Conservation (phyloP, 176 grass and related monocot genomes). For the Carex kokanica region DNA sequence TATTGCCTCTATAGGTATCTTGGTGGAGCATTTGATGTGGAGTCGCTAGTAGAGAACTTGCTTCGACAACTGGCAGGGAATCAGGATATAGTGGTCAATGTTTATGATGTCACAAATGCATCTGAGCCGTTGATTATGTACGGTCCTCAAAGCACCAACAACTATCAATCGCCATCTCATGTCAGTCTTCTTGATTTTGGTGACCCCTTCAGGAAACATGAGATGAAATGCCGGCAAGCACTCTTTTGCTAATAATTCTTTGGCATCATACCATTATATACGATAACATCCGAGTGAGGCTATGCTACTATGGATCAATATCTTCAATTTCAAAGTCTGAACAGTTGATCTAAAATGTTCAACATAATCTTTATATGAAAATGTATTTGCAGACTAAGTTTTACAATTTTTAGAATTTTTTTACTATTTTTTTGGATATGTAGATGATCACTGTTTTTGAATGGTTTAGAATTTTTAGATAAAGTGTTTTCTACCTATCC, state of each 20-base stretch:
- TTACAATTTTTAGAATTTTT: too few relatives aligned
- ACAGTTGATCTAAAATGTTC: too few relatives aligned
- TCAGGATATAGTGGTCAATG: slow-evolving; percentile 92
- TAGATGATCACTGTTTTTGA: too few relatives aligned
- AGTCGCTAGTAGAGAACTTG: slow-evolving; percentile 90
- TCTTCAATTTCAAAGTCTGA: too few relatives aligned
- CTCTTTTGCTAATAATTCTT: not conserved
- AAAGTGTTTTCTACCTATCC: too few relatives aligned
- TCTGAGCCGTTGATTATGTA: slow-evolving; percentile 80
- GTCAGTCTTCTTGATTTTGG: slow-evolving; percentile 94
- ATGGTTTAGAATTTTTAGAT: too few relatives aligned
- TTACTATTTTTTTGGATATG: too few relatives aligned
- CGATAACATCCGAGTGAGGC: too few relatives aligned
- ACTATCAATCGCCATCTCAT: slow-evolving; percentile 46
- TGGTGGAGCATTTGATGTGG: slow-evolving; percentile 94
- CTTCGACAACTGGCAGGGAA: slow-evolving; percentile 81
- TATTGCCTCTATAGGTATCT: slow-evolving; percentile 54
- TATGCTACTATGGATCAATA: too few relatives aligned
- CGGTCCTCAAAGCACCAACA: slow-evolving; percentile 49
- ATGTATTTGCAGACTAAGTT: too few relatives aligned
- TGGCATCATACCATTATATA: not conserved
- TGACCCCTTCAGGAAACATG: slow-evolving; percentile 86
- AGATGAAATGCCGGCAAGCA: slow-evolving; percentile 90
- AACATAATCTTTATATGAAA: too few relatives aligned
- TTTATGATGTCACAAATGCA: slow-evolving; percentile 87